Evolutionary conservation across 495 filamentous ascomycete species (phyloP), one percentile per base, ranked within the genome.

Genomic region (Aspergillus carlsbadensis): DNA sequence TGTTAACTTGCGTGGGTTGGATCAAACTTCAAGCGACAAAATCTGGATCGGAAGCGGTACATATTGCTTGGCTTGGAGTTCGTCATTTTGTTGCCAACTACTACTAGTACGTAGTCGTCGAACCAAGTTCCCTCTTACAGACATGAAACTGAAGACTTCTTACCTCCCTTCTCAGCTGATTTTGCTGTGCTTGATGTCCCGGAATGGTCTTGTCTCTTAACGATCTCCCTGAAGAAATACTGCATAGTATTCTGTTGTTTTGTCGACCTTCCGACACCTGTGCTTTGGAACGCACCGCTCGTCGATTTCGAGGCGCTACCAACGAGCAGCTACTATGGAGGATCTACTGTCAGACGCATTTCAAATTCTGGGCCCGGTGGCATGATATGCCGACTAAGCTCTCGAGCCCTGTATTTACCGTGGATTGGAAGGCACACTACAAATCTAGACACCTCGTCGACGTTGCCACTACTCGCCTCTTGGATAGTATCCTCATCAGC

Each of bases 361-460:
- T 88, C 69, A 78, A 69, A 43, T 89, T 82, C 64, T 98, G 94
- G 94, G 77, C 86, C 46, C 66, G 76, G 1, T 74, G 71, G 35
- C 92, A 96, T 74, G 67, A 78, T 20, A 76, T 96, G 29, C 53
- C 68, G 15, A 65, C 75, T 48, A 91, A 87, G 63, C 57, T 80
- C 6, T 65, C 85, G 2, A 49, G 60, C 7, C 70, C 74, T 10
- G 78, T 84, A 1, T 74, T 74, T n/a, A 76, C 82, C 10, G 80
- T 87, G 1, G 73, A 91, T 62, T 98, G 94, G 94, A 91, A 86
- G 61, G 60, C 64, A 6, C 75, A 96, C 3, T 97, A 86, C 74
- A 65, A 84, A 21, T 61, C 76, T 37, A 84, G 88, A 57, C 72
- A 79, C 34, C 61, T 63, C 10, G 73, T 77, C 17, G 84, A 94